Evolutionary conservation across 1,139 yeast genomes (phyloP).

Genomic region (Suhomyces choctaworum): DNA sequence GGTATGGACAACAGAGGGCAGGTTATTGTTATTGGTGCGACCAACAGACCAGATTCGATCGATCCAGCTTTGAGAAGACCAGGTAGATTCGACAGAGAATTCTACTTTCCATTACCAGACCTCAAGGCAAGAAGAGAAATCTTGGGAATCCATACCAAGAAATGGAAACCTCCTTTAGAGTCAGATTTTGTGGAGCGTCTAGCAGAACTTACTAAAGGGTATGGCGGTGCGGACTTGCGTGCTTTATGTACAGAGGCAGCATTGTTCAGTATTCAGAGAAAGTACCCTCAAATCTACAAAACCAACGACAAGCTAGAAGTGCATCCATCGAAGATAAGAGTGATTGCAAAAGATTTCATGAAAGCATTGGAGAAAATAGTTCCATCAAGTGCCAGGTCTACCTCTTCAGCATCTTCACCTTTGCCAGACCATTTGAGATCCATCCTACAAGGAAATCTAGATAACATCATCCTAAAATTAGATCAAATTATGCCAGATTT

Average conservation of each 20-base stretch:
- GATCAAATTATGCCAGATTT: conserved; percentile 58
- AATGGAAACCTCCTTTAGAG: conserved; percentile 78
- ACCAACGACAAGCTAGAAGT: conserved; percentile 73
- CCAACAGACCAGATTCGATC: conserved; percentile 95
- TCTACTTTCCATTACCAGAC: conserved; percentile 93
- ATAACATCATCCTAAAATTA: conserved; percentile 48
- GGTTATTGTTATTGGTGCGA: conserved; percentile 96
- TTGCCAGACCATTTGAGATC: conserved; percentile 74
- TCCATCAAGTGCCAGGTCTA: conserved; percentile 89
- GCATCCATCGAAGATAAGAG: conserved; percentile 69
- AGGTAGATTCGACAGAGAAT: conserved; percentile 96
- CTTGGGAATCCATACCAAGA: conserved; percentile 77
- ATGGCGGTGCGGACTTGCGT: conserved; percentile 96
- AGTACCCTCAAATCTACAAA: conserved; percentile 89
- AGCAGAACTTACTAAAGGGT: conserved; percentile 87
- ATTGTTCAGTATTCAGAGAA: conserved; percentile 82
- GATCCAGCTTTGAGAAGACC: conserved; percentile 98
- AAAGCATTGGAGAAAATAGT: conserved; percentile 81
- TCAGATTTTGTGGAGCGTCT: conserved; percentile 61
- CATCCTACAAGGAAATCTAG: conserved; percentile 52
- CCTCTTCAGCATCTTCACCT: conserved; percentile 74
- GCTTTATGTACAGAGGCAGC: conserved; percentile 97
- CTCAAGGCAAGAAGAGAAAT: conserved; percentile 75
- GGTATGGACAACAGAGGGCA: conserved; percentile 98
- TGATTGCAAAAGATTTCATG: conserved; percentile 85